These are phyloP conservation scores for Athelia sp. DNA, from an alignment of 1,284 basidiomycete species.

Conservation along the genomic window DNA sequence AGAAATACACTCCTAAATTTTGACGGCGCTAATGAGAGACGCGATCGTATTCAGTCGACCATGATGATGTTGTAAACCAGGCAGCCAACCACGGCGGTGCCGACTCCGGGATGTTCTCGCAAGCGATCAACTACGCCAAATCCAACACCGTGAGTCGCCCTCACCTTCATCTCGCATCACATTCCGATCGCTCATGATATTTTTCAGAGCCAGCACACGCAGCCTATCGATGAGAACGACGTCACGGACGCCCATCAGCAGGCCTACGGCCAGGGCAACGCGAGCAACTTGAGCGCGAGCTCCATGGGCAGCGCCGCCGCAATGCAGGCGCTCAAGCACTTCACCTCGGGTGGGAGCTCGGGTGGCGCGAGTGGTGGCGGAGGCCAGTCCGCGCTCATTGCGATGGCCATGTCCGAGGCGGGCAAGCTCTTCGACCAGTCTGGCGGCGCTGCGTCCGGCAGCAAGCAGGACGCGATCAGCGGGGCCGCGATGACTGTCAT, in stretches of 20 bases:
- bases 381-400: conserved; percentile 61
- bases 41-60: conserved; percentile 41
- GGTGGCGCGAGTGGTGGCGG: conserved; percentile 37
- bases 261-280: conserved; percentile 48
- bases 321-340: conserved; percentile 60
- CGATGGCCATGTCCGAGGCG: conserved; percentile 79
- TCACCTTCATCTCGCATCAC: not conserved
- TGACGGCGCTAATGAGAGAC: not conserved
- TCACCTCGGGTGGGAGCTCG: conserved; percentile 46
- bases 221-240: conserved; percentile 63
- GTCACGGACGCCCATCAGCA: conserved; percentile 57
- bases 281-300: conserved; percentile 46
- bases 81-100: conserved; percentile 49
- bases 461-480: conserved; percentile 80
- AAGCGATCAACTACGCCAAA: conserved; percentile 46
- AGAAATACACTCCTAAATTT: not conserved
- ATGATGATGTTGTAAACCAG: conserved; percentile 48
- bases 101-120: conserved; percentile 44
- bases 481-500: conserved; percentile 80
- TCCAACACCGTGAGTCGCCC: conserved; percentile 40
- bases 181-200: not conserved
- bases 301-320: conserved; percentile 75
- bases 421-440: conserved; percentile 68
- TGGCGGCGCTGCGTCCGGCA: conserved; percentile 58
- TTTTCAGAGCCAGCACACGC: conserved; percentile 41